A percentile compares a stretch with the other conserved stretches of the same genome.
Conservation (phyloP, 139 green algal species). For the Trebouxia sp. region DNA sequence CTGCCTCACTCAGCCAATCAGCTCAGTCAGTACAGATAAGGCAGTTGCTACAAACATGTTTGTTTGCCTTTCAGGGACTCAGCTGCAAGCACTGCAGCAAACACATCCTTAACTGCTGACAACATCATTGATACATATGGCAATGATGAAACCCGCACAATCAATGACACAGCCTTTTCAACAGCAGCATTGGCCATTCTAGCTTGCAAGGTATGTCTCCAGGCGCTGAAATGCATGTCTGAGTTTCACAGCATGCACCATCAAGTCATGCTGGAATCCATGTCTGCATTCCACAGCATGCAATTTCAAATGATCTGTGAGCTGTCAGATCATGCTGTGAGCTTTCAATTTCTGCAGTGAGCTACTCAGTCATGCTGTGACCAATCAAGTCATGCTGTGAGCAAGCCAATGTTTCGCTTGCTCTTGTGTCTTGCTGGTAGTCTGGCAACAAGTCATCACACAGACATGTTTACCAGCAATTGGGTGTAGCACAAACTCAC, state of each 20-base stretch:
- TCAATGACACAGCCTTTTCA: background rate
- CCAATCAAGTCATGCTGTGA: too few species aligned
- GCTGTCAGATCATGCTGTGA: background rate
- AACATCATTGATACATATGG: constrained; percentile 3
- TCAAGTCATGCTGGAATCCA: too few species aligned
- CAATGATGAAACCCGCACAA: background rate
- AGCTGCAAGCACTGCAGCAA: background rate
- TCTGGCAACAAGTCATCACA: too few species aligned
- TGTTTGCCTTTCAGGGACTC: background rate
- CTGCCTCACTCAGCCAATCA: background rate
- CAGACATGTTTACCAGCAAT: too few species aligned
- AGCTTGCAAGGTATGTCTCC: constrained; percentile 9
- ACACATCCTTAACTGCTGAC: constrained; percentile 8
- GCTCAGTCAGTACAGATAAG: background rate
- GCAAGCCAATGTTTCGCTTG: too few species aligned
- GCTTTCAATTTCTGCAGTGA: background rate
- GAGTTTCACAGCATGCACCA: too few species aligned
- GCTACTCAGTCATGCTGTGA: background rate
- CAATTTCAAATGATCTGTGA: background rate
- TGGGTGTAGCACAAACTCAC: too few species aligned
- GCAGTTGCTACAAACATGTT: background rate
- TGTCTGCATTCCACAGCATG: background rate
- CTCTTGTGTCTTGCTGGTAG: too few species aligned
- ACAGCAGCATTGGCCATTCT: constrained; percentile 7
- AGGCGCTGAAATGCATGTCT: too few species aligned